Percentiles rank a stretch among this genome's conserved stretches.
phyloP scores from a whole-genome alignment of 345 rosid species.

The Salix dunnii region DNA sequence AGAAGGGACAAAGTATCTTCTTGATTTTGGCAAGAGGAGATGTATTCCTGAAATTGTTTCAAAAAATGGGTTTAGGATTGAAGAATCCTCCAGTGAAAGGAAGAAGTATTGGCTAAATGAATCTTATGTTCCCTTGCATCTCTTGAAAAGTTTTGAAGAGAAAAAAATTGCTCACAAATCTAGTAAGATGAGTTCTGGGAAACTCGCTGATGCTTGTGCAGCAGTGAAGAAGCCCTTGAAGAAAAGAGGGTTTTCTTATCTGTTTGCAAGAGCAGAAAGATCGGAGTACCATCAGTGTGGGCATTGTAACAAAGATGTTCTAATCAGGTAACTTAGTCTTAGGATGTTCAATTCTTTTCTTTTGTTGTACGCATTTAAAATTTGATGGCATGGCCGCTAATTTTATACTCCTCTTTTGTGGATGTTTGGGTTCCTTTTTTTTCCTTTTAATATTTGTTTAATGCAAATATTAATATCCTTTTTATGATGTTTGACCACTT shows the following conservation, averaged over 20 bases:
- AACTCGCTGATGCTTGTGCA: constrained; percentile 33
- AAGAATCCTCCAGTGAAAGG: constrained; percentile 87
- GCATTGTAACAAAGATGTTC: constrained; percentile 76
- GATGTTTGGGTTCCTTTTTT: not conserved
- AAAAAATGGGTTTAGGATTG: constrained; percentile 60
- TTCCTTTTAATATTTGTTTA: not conserved
- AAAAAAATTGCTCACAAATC: constrained; percentile 64
- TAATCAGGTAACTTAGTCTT: constrained; percentile 48
- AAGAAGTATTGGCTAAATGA: constrained; percentile 87
- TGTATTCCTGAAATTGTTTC: constrained; percentile 65
- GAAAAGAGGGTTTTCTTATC: constrained; percentile 67
- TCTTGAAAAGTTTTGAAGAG: constrained; percentile 90
- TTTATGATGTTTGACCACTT: constrained; percentile 6
- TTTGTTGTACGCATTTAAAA: not conserved
- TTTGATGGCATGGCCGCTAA: not conserved
- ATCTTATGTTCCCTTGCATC: constrained; percentile 79
- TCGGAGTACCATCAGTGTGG: constrained; percentile 61
- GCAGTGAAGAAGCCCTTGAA: constrained; percentile 35
- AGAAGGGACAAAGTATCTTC: constrained; percentile 67
- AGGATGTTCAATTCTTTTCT: not conserved
- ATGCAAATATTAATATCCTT: constrained; percentile 4
- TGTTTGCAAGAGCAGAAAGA: constrained; percentile 75
- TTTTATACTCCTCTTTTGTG: not conserved
- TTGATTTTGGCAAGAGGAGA: constrained; percentile 98
- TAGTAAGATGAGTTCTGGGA: constrained; percentile 40